Conservation (phyloP, 73 alveolate species). For the Blepharisma japonicum region DNA sequence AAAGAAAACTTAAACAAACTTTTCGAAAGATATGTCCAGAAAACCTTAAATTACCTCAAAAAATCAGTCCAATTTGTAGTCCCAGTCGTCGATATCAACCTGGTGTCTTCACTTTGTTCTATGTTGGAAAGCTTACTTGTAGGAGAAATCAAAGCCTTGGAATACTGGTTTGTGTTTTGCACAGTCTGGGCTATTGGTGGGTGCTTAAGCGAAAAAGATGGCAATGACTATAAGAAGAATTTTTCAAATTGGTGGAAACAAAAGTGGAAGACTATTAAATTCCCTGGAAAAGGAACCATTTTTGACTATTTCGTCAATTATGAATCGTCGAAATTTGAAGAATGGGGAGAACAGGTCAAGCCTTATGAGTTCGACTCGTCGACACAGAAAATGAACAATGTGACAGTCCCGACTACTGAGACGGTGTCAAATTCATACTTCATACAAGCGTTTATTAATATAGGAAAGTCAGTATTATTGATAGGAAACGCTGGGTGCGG, state of each 20-base stretch:
- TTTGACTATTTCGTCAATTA: constrained; percentile 97
- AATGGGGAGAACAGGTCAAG: constrained; percentile 90
- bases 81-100: constrained; percentile 89
- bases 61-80: constrained; percentile 85
- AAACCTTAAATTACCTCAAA: constrained; percentile 69
- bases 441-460: constrained; percentile 49
- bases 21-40: constrained; percentile 83
- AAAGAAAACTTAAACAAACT: constrained; percentile 57
- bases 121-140: constrained; percentile 84
- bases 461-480: constrained; percentile 75
- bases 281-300: constrained; percentile 99
- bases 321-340: constrained; percentile 94
- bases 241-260: constrained; percentile 99
- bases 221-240: constrained; percentile 97
- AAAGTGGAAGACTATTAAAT: constrained; percentile 98
- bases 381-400: constrained; percentile 64
- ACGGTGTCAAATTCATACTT: constrained; percentile 76
- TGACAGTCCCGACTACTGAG: constrained; percentile 99
- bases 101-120: constrained; percentile 89
- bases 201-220: constrained; percentile 97
- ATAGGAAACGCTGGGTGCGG: constrained; percentile 99
- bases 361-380: constrained; percentile 51
- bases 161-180: constrained; percentile 95
- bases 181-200: constrained; percentile 99
- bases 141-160: constrained; percentile 90